Percentiles rank a stretch among this genome's conserved stretches.
These are phyloP conservation scores for Solanum phureja DNA, from an alignment of 257 asterid genomes.

Conservation along the genomic window DNA sequence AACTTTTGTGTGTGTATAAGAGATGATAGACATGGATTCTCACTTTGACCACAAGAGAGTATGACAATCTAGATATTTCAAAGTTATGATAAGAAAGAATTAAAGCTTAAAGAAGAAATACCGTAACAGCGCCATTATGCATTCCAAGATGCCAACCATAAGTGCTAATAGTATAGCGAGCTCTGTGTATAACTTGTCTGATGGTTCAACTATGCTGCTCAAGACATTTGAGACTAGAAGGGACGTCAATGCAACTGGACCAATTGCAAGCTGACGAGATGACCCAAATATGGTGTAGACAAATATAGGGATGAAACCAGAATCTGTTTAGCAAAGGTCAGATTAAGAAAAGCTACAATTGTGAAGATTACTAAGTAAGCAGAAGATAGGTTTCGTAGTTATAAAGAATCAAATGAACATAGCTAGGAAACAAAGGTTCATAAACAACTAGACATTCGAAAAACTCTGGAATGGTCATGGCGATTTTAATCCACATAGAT, in stretches of 20 bases:
- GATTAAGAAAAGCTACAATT: background rate
- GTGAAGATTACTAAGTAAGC: background rate
- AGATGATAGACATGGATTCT: background rate
- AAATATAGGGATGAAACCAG: constrained; percentile 96
- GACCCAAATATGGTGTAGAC: constrained; percentile 90
- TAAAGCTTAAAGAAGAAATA: constrained; percentile 19
- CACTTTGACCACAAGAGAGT: background rate
- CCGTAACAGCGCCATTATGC: constrained; percentile 92
- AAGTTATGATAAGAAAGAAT: background rate
- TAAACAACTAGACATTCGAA: background rate
- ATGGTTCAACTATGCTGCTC: constrained; percentile 72
- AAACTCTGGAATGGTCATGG: background rate
- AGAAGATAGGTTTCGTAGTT: background rate
- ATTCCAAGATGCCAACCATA: constrained; percentile 92
- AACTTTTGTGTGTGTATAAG: background rate
- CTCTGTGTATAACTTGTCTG: constrained; percentile 80
- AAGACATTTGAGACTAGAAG: constrained; percentile 89
- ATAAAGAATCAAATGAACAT: background rate
- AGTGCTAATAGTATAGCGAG: constrained; percentile 92
- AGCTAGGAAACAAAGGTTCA: background rate
- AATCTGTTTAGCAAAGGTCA: constrained; percentile 43
- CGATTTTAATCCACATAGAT: background rate
- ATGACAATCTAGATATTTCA: background rate
- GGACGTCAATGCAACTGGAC: constrained; percentile 96
- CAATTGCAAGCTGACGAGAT: constrained; percentile 98